A percentile compares a stretch with the other conserved stretches of the same genome.
phyloP scores from a whole-genome alignment of 371 early-diverging fungal species.

The Mortierella sp. region DNA sequence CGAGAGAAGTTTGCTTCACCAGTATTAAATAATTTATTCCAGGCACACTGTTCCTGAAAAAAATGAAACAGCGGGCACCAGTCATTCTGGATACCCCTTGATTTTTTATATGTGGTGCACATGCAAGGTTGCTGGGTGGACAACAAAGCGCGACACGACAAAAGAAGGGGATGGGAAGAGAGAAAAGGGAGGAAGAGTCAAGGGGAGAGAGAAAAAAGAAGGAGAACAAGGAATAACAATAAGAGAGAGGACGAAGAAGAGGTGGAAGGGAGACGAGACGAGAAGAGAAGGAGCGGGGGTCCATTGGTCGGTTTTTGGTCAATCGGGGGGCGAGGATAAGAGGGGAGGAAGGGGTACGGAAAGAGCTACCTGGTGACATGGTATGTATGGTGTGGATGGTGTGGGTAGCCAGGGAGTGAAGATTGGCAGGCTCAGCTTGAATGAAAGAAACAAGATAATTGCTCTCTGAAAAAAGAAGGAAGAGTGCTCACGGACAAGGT shows the following conservation, averaged over 20 bases:
- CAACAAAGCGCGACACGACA: background rate
- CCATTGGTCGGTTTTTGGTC: no score
- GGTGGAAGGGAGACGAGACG: background rate
- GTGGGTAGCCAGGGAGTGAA: background rate
- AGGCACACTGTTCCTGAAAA: no score
- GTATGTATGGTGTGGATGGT: background rate
- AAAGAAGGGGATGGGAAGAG: background rate
- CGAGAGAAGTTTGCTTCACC: no score
- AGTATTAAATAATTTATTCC: no score
- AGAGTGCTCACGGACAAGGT: constrained; percentile 21
- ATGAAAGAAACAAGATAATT: background rate
- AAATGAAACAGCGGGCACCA: no score
- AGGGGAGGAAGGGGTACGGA: no score
- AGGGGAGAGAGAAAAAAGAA: background rate
- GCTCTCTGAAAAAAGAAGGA: constrained; percentile 10
- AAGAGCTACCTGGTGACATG: no score
- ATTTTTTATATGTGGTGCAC: background rate
- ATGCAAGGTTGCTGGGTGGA: background rate
- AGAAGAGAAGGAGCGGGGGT: background rate
- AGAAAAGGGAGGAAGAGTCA: background rate
- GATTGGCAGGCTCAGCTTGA: constrained; percentile 1
- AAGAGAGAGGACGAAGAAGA: background rate
- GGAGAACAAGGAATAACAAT: background rate
- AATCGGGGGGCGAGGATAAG: no score
- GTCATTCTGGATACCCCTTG: background rate